Percentiles rank a stretch among this genome's conserved stretches.
Evolutionary conservation across 192 early-diverging fungal genomes (phyloP).

Genomic region (Phycomyces blakesleeanus): DNA sequence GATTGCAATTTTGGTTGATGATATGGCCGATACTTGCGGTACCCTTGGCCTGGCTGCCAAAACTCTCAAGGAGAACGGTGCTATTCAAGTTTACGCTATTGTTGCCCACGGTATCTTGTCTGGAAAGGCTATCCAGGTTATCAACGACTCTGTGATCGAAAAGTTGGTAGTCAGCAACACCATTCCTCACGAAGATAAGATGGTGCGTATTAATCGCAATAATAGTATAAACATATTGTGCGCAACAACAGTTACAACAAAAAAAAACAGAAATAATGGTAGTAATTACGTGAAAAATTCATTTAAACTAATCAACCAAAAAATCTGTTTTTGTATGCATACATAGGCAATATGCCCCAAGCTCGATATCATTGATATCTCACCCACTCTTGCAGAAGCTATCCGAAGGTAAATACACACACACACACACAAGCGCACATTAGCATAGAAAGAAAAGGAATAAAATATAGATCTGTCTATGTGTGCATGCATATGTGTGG

Average conservation of each 20-base stretch:
- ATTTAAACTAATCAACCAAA: background rate
- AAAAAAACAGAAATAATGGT: background rate
- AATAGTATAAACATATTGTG: background rate
- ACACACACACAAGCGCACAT: too few species aligned
- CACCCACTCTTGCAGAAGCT: constrained; percentile 69
- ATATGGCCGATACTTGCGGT: constrained; percentile 95
- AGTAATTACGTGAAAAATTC: too few species aligned
- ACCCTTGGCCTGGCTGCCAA: constrained; percentile 87
- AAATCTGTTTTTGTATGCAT: background rate
- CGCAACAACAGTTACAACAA: background rate
- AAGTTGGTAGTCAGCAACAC: constrained; percentile 80
- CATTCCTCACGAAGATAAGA: constrained; percentile 77
- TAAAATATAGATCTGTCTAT: background rate
- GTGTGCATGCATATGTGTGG: background rate
- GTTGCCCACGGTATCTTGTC: constrained; percentile 93
- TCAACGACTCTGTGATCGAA: constrained; percentile 69
- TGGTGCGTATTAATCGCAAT: constrained; percentile 29
- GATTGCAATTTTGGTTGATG: constrained; percentile 91
- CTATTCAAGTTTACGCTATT: constrained; percentile 85
- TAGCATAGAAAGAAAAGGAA: background rate
- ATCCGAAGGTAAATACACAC: constrained; percentile 42
- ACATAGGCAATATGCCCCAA: constrained; percentile 57
- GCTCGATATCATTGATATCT: constrained; percentile 78
- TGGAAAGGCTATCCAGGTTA: constrained; percentile 88
- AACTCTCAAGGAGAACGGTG: constrained; percentile 84